Evolutionary conservation across 1,284 basidiomycete genomes (phyloP).

Genomic region (Exobasidium rhododendri): DNA sequence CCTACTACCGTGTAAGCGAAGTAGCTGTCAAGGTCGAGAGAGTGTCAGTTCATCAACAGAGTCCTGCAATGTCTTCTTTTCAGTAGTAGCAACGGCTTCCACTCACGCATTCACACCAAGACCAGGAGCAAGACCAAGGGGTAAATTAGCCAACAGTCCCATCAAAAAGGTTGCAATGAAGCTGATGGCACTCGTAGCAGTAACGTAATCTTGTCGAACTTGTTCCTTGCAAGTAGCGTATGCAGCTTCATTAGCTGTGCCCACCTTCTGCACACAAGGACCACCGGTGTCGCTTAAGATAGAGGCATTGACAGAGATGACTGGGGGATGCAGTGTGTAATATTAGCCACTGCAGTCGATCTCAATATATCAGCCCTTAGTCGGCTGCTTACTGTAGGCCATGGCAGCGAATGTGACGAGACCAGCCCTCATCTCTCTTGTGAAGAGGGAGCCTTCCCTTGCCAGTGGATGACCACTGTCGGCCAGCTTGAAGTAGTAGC

Average conservation of each 20-base stretch:
- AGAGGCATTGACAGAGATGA: slow-evolving; percentile 63
- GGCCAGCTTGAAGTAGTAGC: slow-evolving; percentile 78
- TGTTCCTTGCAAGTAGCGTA: slow-evolving; percentile 61
- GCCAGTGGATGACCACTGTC: slow-evolving; percentile 74
- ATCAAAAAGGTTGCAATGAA: slow-evolving; percentile 74
- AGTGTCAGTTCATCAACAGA: too few species aligned
- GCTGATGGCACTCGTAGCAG: slow-evolving; percentile 69
- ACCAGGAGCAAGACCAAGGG: slow-evolving; percentile 65
- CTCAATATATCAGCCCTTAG: background rate
- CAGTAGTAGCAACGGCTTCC: too few species aligned
- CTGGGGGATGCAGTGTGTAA: slow-evolving; percentile 46
- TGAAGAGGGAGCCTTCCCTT: slow-evolving; percentile 71
- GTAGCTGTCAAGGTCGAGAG: slow-evolving; percentile 58
- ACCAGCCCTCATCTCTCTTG: slow-evolving; percentile 49
- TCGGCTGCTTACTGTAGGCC: slow-evolving; percentile 32
- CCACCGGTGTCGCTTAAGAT: slow-evolving; percentile 75
- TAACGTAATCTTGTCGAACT: slow-evolving; percentile 60
- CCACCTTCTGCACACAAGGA: slow-evolving; percentile 61
- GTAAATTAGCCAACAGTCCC: slow-evolving; percentile 79
- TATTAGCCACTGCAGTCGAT: slow-evolving; percentile 23
- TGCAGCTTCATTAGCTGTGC: slow-evolving; percentile 49
- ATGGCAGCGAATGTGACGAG: slow-evolving; percentile 52
- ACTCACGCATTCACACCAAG: slow-evolving; percentile 64
- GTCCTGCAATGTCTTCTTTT: too few species aligned
- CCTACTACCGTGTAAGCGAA: slow-evolving; percentile 86